These are phyloP conservation scores for Melastoma malabathricum DNA, from an alignment of 345 rosid species.

Conservation along the genomic window DNA sequence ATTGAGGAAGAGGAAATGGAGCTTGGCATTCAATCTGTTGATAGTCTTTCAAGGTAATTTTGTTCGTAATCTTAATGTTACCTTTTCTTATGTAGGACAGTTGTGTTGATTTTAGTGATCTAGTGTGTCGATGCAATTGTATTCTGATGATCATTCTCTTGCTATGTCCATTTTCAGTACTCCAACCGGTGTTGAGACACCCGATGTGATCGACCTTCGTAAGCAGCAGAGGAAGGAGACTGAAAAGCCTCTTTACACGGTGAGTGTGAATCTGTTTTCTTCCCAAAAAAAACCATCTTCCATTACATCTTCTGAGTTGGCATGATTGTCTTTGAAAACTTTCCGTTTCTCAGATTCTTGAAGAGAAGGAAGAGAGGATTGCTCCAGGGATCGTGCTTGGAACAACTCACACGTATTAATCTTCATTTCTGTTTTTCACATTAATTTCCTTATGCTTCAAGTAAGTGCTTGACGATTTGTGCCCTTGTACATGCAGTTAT, in stretches of 20 bases:
- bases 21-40: constrained; percentile 84
- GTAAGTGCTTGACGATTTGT: neutral
- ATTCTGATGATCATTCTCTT: neutral
- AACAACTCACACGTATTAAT: constrained; percentile 67
- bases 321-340: neutral
- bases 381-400: constrained; percentile 89
- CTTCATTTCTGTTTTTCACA: neutral
- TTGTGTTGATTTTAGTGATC: neutral
- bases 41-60: constrained; percentile 80
- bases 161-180: constrained; percentile 36
- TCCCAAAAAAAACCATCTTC: neutral
- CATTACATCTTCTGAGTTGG: neutral
- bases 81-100: no score
- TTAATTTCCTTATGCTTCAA: neutral
- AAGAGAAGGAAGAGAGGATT: constrained; percentile 72
- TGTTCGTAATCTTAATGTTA: neutral
- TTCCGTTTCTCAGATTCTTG: constrained; percentile 45
- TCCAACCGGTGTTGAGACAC: constrained; percentile 99
- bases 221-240: constrained; percentile 99
- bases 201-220: constrained; percentile 97
- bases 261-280: constrained; percentile 18
- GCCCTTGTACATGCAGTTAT: constrained; percentile 25
- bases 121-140: neutral
- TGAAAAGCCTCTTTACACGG: constrained; percentile 85
- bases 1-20: constrained; percentile 87